Evolutionary conservation across 805 yeast genomes (phyloP), one percentile per base, ranked within the genome.

Genomic region (Lachancea lanzarotensis): DNA sequence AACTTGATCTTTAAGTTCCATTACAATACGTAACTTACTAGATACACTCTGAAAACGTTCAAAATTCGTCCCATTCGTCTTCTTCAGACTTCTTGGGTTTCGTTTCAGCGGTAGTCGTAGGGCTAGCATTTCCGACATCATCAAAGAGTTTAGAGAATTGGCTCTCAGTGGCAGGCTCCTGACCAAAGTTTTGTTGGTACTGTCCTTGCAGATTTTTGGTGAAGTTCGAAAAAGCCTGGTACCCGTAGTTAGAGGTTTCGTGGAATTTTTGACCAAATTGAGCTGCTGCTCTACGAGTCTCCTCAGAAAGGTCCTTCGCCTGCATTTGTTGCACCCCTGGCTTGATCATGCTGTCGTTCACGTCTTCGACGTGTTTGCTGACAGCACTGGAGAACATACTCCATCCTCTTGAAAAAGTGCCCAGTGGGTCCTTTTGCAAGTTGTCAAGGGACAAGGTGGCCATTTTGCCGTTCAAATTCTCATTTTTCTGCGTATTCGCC

Each of bases 211-310:
- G 50, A 53, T 65, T 62, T 53, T 61, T 73, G 2, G 88, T 81
- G 58, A 81, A 79, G 15, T 71, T 69, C 49, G 72, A 74, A 56
- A 78, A 74, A n/a, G 82, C 80, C 51, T 81, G 83, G 43, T 79
- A 80, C 22, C 95, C 86, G 52, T 78, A 79, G 48, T 72, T 75
- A 29, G 95, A 84, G 0, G 96, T 87, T 52, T 89, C 95, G 62
- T 85, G 95, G 69, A 91, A 84, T 59, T 81, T 88, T 61, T 86
- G 95, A 39, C 97, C 96, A 69, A 91, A 93, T 70, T 93, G 97
- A 47, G 87, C 82, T 76, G 95, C 86, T n/a, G 98, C 98, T 54
- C 88, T 78, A 51, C 76, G 80, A 3, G 98, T 93, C 59, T 88
- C 95, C 45, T 67, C 71, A 19, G 95, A 79, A 36, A 86, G 65